Evolutionary conservation across 139 green algal genomes (phyloP).

Genomic region (Tetraselmis striata): DNA sequence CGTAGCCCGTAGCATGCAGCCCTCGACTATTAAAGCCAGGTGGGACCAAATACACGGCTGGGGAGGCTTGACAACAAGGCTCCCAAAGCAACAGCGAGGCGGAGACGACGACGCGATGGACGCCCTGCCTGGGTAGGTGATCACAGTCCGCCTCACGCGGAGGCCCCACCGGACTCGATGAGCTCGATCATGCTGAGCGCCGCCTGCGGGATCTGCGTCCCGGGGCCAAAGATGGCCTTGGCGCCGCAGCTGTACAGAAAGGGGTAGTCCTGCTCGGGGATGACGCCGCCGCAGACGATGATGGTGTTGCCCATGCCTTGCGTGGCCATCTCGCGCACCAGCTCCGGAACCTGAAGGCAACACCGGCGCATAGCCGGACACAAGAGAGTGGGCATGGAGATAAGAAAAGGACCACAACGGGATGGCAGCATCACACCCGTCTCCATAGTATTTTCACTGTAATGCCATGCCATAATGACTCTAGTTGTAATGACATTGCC

Average conservation of each 20-base stretch:
- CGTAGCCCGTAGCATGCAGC: no score
- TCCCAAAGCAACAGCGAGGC: no score
- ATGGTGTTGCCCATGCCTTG: slow-evolving; percentile 39
- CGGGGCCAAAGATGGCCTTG: slow-evolving; percentile 54
- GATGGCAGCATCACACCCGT: not conserved
- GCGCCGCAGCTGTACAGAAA: slow-evolving; percentile 37
- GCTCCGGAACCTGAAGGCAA: slow-evolving; percentile 36
- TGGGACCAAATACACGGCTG: no score
- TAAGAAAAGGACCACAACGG: not conserved
- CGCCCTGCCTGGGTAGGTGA: no score
- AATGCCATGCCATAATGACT: no score
- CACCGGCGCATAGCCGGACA: not conserved
- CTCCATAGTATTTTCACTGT: no score
- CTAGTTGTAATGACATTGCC: no score
- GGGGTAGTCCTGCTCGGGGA: slow-evolving; percentile 44
- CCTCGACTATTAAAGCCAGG: no score
- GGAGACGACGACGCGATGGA: no score
- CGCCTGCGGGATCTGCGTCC: slow-evolving; percentile 42
- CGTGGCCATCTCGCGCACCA: slow-evolving; percentile 38
- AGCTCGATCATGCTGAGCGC: slow-evolving; percentile 53
- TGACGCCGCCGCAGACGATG: slow-evolving; percentile 55
- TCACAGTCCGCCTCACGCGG: no score
- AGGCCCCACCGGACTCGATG: not conserved
- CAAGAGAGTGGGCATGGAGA: not conserved
- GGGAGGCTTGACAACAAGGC: no score